phyloP scores from a whole-genome alignment of 2,329 filamentous ascomycete genomes.

The Botrytis porri region DNA sequence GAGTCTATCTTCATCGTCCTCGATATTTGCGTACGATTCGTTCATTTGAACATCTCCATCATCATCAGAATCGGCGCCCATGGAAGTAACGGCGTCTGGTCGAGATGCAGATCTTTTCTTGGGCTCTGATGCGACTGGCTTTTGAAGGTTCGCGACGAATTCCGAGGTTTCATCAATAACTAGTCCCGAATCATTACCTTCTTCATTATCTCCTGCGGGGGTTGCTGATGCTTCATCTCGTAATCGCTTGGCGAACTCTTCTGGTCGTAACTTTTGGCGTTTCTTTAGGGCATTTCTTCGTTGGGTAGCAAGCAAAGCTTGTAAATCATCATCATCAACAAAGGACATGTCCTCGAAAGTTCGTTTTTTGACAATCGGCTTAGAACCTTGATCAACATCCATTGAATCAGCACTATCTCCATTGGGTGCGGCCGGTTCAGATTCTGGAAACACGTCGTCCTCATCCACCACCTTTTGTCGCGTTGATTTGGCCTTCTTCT shows the following conservation, averaged over 20 bases:
- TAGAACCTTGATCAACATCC: conserved; percentile 67
- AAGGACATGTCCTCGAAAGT: conserved; percentile 66
- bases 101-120: conserved; percentile 39
- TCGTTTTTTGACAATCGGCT: conserved; percentile 55
- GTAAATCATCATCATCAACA: conserved; percentile 89
- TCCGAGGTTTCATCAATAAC: conserved; percentile 96
- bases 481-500: conserved; percentile 77
- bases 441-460: conserved; percentile 53
- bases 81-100: conserved; percentile 44
- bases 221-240: conserved; percentile 54
- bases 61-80: conserved; percentile 44
- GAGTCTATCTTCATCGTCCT: conserved; percentile 47
- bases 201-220: conserved; percentile 58
- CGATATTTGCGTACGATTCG: conserved; percentile 38
- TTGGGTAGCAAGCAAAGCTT: conserved; percentile 80
- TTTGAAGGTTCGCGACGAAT: conserved; percentile 83
- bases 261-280: conserved; percentile 79
- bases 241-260: conserved; percentile 81
- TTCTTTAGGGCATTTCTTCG: conserved; percentile 84
- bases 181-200: conserved; percentile 59
- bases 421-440: conserved; percentile 36
- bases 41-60: conserved; percentile 42
- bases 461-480: conserved; percentile 66
- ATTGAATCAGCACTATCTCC: conserved; percentile 53
- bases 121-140: conserved; percentile 56